Conservation (phyloP, 2,329 filamentous ascomycete genomes). For the Gaeumannomyces sp. region DNA sequence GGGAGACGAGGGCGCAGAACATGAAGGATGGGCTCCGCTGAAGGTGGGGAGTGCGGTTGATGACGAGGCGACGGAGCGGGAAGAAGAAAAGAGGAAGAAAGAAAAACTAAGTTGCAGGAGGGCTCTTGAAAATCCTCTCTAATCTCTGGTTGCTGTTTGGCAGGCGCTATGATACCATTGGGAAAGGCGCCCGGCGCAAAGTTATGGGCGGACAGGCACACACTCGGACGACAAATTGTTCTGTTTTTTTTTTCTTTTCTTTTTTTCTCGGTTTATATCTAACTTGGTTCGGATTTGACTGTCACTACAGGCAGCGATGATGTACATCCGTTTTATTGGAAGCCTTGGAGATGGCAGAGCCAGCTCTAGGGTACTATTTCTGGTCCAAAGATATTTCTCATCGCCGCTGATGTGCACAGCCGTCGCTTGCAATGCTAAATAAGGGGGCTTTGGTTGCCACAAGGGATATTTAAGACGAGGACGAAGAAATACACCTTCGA, state of each 20-base stretch:
- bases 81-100: not conserved
- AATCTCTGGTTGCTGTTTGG: not conserved
- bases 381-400: no score
- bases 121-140: not conserved
- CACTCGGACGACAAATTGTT: not conserved
- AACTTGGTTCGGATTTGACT: not conserved
- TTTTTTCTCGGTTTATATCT: not conserved
- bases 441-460: no score
- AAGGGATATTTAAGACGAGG: no score
- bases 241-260: not conserved
- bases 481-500: no score
- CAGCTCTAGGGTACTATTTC: no score
- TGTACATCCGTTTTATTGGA: no score
- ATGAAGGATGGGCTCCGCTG: constrained; percentile 23
- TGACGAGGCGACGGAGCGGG: not conserved
- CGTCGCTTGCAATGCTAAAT: no score
- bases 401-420: no score
- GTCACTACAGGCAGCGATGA: not conserved
- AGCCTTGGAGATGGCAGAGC: no score
- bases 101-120: not conserved
- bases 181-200: not conserved
- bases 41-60: not conserved
- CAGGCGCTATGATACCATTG: not conserved
- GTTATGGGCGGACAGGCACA: not conserved
- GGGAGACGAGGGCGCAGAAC: constrained; percentile 28